phyloP scores from a whole-genome alignment of 176 grass and related monocot genomes.

The Carex kokanica region DNA sequence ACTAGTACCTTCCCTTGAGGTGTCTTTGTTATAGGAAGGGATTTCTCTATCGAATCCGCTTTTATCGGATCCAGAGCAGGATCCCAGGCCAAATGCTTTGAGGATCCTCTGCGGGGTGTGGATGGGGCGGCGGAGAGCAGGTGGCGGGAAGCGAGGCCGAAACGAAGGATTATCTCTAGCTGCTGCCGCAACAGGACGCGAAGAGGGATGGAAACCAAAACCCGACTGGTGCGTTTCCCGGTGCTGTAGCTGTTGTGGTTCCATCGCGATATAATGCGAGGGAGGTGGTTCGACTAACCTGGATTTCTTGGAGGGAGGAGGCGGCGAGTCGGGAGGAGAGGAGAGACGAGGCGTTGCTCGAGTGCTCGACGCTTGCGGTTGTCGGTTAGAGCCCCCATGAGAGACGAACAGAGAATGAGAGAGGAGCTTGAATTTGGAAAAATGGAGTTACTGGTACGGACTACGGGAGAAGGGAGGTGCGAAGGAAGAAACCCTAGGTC shows the following conservation, averaged over 20 bases:
- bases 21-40: background rate
- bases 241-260: background rate
- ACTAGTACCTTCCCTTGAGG: background rate
- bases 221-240: background rate
- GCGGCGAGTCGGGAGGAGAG: background rate
- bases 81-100: constrained; percentile 21
- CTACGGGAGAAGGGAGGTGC: background rate
- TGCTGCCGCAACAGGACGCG: background rate
- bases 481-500: constrained; percentile 24
- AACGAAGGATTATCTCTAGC: background rate
- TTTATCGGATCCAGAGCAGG: background rate
- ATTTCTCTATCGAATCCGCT: background rate
- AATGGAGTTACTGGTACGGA: background rate
- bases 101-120: constrained; percentile 21
- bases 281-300: background rate
- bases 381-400: constrained; percentile 26
- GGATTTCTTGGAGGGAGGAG: constrained; percentile 27
- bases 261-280: background rate
- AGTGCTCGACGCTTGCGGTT: constrained; percentile 13
- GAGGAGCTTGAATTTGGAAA: background rate
- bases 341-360: background rate
- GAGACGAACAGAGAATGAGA: background rate
- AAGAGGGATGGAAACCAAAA: background rate
- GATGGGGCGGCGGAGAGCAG: background rate
- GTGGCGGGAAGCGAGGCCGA: background rate